Conservation (phyloP, 2,329 filamentous ascomycete species). For the Ophiostoma angusticollis region DNA sequence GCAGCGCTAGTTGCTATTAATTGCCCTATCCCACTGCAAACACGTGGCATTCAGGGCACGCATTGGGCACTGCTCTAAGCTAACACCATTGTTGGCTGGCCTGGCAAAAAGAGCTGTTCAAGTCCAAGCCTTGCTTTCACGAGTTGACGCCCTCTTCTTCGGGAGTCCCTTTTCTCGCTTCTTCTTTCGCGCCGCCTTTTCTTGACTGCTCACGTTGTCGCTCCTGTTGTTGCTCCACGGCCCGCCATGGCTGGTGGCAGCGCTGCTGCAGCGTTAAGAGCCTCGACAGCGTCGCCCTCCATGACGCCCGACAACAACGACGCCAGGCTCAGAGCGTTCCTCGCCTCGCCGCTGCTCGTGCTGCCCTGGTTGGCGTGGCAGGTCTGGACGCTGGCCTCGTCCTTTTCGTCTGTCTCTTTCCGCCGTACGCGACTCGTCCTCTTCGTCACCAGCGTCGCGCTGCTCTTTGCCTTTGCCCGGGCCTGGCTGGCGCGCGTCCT, state of each 20-base stretch:
- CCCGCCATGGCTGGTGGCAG: conserved; percentile 1
- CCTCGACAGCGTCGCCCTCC: neutral
- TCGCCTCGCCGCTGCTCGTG: conserved; percentile 13
- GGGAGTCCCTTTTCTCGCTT: too few species aligned
- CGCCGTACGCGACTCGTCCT: conserved; percentile 6
- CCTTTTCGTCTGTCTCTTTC: conserved; percentile 1
- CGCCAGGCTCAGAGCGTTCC: conserved; percentile 9
- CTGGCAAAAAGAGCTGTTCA: too few species aligned
- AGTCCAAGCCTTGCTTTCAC: too few species aligned
- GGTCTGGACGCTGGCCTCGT: conserved; percentile 12
- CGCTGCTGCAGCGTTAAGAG: neutral
- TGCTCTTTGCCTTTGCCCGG: conserved; percentile 19
- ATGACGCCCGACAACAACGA: neutral
- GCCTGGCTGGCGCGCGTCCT: conserved; percentile 29
- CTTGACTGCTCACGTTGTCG: too few species aligned
- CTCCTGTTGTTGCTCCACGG: too few species aligned
- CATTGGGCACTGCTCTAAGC: too few species aligned
- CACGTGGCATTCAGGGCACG: conserved; percentile 7
- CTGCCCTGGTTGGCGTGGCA: conserved; percentile 13
- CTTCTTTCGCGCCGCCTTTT: neutral
- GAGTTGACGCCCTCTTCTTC: too few species aligned
- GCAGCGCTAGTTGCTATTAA: neutral
- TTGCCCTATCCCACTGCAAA: neutral
- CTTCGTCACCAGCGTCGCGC: conserved; percentile 8
- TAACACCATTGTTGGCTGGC: too few species aligned